Conservation (phyloP, 129 eudicot species). For the Oenanthe sinensis region DNA sequence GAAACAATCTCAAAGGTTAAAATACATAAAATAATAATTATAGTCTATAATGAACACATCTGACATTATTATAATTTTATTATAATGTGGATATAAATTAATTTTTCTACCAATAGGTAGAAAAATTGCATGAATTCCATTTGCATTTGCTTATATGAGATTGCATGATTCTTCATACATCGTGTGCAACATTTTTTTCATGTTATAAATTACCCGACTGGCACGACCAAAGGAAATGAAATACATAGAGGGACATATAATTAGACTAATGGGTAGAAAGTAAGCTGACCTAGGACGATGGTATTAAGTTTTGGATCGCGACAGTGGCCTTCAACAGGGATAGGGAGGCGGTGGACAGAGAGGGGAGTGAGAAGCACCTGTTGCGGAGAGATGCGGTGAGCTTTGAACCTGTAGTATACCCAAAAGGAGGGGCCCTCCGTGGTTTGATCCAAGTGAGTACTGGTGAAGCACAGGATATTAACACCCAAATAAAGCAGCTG, state of each 20-base stretch:
- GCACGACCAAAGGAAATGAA: too few species aligned
- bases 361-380: background rate
- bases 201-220: too few species aligned
- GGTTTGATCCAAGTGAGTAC: background rate
- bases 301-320: background rate
- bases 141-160: too few species aligned
- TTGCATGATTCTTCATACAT: too few species aligned
- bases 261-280: background rate
- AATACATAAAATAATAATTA: too few species aligned
- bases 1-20: too few species aligned
- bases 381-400: background rate
- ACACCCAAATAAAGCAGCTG: background rate
- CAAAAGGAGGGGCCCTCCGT: background rate
- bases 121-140: too few species aligned
- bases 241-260: background rate
- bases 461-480: background rate
- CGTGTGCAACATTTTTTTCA: too few species aligned
- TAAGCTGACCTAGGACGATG: background rate
- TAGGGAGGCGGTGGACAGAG: background rate
- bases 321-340: background rate
- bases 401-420: background rate
- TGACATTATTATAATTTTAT: too few species aligned
- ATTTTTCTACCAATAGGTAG: too few species aligned
- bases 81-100: too few species aligned
- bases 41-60: too few species aligned